These are phyloP conservation scores for Globisporangium mamillatum DNA, from an alignment of 352 stramenopile genomes.

Conservation along the genomic window DNA sequence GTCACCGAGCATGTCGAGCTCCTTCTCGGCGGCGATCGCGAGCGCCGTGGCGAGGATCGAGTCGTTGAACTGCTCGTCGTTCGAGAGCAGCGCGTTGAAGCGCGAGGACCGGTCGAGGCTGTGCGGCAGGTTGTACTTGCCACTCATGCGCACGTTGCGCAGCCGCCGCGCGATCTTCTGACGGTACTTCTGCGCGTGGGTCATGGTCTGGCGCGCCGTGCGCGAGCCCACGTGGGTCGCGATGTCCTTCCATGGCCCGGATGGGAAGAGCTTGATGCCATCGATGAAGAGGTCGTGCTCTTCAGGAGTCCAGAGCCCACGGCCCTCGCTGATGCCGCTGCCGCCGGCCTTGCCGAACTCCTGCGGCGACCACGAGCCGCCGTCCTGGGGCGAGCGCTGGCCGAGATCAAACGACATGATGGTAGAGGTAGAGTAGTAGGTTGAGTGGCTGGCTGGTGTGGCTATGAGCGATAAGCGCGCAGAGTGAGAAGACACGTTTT, in stretches of 20 bases:
- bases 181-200: constrained; percentile 82
- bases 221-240: constrained; percentile 63
- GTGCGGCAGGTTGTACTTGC: constrained; percentile 63
- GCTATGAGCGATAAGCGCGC: background rate
- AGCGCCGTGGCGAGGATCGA: constrained; percentile 73
- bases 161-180: constrained; percentile 77
- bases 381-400: constrained; percentile 13
- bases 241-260: constrained; percentile 78
- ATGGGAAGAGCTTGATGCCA: constrained; percentile 76
- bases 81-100: constrained; percentile 68
- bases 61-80: constrained; percentile 79
- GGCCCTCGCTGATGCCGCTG: constrained; percentile 46
- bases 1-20: constrained; percentile 65
- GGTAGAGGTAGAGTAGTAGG: background rate
- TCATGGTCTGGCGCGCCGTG: constrained; percentile 78
- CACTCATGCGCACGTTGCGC: constrained; percentile 68
- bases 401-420: constrained; percentile 22
- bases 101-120: constrained; percentile 65
- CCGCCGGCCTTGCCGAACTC: constrained; percentile 15
- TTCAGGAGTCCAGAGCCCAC: constrained; percentile 69
- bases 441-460: no score
- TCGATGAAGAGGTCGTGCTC: constrained; percentile 75
- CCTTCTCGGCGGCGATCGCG: constrained; percentile 66
- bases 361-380: constrained; percentile 15
- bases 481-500: constrained; percentile 13